Evolutionary conservation across 2,329 filamentous ascomycete genomes (phyloP).

Genomic region (Colletotrichum limetticola): DNA sequence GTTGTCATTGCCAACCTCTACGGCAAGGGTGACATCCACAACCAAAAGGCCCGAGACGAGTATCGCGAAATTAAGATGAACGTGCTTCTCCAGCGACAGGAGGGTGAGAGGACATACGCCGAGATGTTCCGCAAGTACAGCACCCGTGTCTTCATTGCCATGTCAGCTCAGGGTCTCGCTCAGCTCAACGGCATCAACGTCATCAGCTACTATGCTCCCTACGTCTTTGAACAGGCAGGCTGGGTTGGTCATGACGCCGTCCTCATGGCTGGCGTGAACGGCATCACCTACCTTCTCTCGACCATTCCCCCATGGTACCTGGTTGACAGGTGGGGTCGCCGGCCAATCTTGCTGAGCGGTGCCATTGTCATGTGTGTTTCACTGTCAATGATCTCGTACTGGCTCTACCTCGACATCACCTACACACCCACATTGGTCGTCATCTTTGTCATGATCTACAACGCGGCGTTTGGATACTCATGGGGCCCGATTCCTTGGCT

Average conservation of each 20-base stretch:
- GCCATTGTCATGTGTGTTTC: constrained; percentile 91
- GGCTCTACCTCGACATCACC: constrained; percentile 86
- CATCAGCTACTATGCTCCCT: constrained; percentile 97
- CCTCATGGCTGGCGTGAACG: constrained; percentile 97
- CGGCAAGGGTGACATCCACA: constrained; percentile 94
- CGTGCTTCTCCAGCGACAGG: constrained; percentile 90
- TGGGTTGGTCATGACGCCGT: constrained; percentile 92
- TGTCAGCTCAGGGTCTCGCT: constrained; percentile 95
- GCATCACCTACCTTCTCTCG: constrained; percentile 86
- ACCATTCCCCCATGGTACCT: constrained; percentile 98
- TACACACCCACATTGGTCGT: constrained; percentile 88
- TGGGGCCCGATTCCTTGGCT: constrained; percentile 99
- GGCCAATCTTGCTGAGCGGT: constrained; percentile 88
- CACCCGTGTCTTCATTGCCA: constrained; percentile 95
- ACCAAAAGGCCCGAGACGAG: constrained; percentile 91
- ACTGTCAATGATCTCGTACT: constrained; percentile 91
- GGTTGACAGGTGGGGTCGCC: constrained; percentile 90
- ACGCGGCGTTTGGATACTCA: constrained; percentile 91
- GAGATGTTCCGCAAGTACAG: constrained; percentile 97
- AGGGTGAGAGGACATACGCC: constrained; percentile 88
- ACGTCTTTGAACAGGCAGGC: constrained; percentile 97
- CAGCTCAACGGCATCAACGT: constrained; percentile 99
- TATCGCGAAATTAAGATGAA: constrained; percentile 99
- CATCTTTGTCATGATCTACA: constrained; percentile 97
- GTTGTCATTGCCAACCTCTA: constrained; percentile 98